A percentile compares a stretch with the other conserved stretches of the same genome.
These are phyloP conservation scores for Ananas comosus DNA, from an alignment of 176 grass and related monocot species.

Conservation along the genomic window DNA sequence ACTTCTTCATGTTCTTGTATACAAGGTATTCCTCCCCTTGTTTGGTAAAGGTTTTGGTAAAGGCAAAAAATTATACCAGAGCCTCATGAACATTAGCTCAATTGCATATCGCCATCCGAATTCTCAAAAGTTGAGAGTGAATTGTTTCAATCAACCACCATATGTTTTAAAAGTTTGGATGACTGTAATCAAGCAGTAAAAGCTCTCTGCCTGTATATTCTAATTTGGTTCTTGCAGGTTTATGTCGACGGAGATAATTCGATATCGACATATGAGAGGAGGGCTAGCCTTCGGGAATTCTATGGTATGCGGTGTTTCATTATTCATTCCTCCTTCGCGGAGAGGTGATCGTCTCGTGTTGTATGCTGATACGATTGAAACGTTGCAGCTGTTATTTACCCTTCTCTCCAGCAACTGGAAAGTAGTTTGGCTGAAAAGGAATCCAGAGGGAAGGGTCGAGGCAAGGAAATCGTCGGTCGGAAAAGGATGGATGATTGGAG, in stretches of 20 bases:
- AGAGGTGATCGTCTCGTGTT: neutral
- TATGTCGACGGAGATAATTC: conserved; percentile 69
- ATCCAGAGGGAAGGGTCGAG: conserved; percentile 55
- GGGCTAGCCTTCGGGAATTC: conserved; percentile 85
- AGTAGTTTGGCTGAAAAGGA: conserved; percentile 58
- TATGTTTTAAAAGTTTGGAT: neutral
- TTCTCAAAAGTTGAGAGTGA: too few relatives aligned
- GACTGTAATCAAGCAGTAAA: neutral
- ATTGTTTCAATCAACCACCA: too few relatives aligned
- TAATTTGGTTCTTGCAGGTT: conserved; percentile 44
- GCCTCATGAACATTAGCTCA: too few relatives aligned
- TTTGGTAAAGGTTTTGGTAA: neutral
- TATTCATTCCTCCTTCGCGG: neutral
- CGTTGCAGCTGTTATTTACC: conserved; percentile 80
- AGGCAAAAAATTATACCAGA: too few relatives aligned
- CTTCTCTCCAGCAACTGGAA: conserved; percentile 95
- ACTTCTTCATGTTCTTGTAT: conserved; percentile 94
- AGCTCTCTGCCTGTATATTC: neutral
- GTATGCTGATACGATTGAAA: conserved; percentile 14
- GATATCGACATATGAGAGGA: conserved; percentile 79
- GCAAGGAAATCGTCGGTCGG: conserved; percentile 44
- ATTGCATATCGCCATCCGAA: too few relatives aligned
- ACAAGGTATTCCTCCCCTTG: conserved; percentile 38
- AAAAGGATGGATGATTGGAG: conserved; percentile 43
- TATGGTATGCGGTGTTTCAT: conserved; percentile 41